Evolutionary conservation across 1,139 yeast species (phyloP), one percentile per base, ranked within the genome.

Genomic region (Pichia sp.): DNA sequence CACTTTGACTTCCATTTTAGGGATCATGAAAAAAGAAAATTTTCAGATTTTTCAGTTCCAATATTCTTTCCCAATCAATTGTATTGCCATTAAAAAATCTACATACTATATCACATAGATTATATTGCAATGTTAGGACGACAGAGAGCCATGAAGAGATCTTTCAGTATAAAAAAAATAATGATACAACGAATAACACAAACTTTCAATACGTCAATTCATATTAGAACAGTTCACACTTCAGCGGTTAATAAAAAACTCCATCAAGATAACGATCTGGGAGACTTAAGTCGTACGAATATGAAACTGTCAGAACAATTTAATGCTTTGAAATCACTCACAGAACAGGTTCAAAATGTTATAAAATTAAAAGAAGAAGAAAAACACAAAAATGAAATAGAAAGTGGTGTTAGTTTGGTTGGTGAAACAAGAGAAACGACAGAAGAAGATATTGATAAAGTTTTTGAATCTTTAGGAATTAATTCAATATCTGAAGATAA

Each of bases 301-400:
- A 47, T 52, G 2, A 58, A 59, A 12, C 51, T 71, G 30, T 64
- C 65, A 16, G 57, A 59, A 54, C 63, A 77, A 62, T 49, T 77
- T 54, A 53, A 68, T 50, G 58, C 78, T 58, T 52, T 77, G 59
- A 68, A 74, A 61, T 58, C 60, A 32, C 62, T 71, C 47, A 68
- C 74, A 0, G 57, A 56, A 37, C 57, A 58, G 20, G 55, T 73
- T 25, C 64, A 66, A 46, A 47, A 53, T 13, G 58, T 58, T 20
- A 53, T 69, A 9, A 54, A 54, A 8, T 46, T 48, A 18, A 54
- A 59, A 36, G 49, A 57, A 27, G 67, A 68, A 24, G 53, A 53
- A 22, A 47, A 44, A 4, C 51, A 53, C 13, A 56, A 56, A 9
- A 58, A 58, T 18, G 40, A 47, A 18, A 44, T 52, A 8, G 51